Evolutionary conservation across 108 stramenopile species (phyloP), one percentile per base, ranked within the genome.

Genomic region (Cyclostephanos invisitatus): DNA sequence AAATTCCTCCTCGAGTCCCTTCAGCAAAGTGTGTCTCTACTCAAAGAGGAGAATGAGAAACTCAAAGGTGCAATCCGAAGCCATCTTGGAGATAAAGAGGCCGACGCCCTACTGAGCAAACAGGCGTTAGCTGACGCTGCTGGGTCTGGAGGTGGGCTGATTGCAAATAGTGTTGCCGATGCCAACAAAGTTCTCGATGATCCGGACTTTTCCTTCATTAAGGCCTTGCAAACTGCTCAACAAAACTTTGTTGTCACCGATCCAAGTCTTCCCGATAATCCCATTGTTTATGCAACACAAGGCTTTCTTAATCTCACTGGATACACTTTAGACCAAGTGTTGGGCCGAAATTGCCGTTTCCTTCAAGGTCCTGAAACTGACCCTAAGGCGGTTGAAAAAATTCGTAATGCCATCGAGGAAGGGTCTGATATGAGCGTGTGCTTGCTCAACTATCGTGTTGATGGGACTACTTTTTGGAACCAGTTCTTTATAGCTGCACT

Each of bases 161-260:
- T 92, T 60, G 90, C 94, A 22, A 60, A 48, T 25, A 83, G 73
- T 36, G 71, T 85, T 27, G 73, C 75, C 14, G 88, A 91, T 61
- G 94, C 90, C 73, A 96, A 91, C 77, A 93, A 93, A 81, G 91
- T 96, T 56, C 73, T 98, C 62, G 96, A 98, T 72, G 96, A 94
- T 83, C 96, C 96, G 11, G 98, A 98, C 84, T 99, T 97, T 83
- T 86, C 88, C 14, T 94, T 98, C 76, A 93, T 98, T 81, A 97
- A 97, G 80, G 98, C 96, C 24, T 85, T 98, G 20, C 95, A 97
- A 75, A 92, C 94, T 21, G 95, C 96, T 15, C 97, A 97, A 83
- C 98, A 97, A 81, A 97, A 96, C 86, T 98, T 98, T 83, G 91
- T 97, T 40, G 94, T 98, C 40, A 96, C 97, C 8, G 96, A 98